A percentile compares a stretch with the other conserved stretches of the same genome.
These are phyloP conservation scores for Glutinoglossum americanum DNA, from an alignment of 495 filamentous ascomycete species.

Conservation along the genomic window DNA sequence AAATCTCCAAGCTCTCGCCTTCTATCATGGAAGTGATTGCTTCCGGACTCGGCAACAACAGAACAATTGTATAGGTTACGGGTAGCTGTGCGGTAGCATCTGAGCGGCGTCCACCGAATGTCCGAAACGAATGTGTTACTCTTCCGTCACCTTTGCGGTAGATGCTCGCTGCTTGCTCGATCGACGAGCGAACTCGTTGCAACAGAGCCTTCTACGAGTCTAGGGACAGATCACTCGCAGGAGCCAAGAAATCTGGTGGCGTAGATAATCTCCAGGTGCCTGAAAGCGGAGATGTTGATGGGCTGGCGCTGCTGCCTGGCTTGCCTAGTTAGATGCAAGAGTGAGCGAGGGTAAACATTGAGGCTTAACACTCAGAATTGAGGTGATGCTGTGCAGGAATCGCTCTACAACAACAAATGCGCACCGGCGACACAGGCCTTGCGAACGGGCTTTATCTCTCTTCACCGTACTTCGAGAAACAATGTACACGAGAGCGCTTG, in stretches of 20 bases:
- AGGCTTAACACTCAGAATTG: neutral
- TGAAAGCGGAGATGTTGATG: neutral
- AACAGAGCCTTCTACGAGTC: neutral
- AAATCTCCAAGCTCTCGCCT: neutral
- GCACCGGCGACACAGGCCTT: neutral
- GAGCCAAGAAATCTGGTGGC: neutral
- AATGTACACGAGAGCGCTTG: neutral
- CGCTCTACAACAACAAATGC: neutral
- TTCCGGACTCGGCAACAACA: neutral
- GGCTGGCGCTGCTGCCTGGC: neutral
- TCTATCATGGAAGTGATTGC: neutral
- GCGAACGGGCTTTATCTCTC: neutral
- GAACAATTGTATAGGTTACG: neutral
- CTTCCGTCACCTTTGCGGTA: neutral
- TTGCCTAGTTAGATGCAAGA: neutral
- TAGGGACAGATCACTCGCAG: neutral
- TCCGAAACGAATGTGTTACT: neutral
- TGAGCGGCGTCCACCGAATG: neutral
- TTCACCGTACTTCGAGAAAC: neutral
- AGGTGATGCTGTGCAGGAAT: neutral
- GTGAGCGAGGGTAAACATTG: neutral
- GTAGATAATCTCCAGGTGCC: neutral
- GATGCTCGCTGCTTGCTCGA: neutral
- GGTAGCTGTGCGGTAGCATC: neutral
- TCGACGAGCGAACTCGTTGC: neutral